These are phyloP conservation scores for Blastobotrys aristatus DNA, from an alignment of 1,139 yeast species.

Conservation along the genomic window DNA sequence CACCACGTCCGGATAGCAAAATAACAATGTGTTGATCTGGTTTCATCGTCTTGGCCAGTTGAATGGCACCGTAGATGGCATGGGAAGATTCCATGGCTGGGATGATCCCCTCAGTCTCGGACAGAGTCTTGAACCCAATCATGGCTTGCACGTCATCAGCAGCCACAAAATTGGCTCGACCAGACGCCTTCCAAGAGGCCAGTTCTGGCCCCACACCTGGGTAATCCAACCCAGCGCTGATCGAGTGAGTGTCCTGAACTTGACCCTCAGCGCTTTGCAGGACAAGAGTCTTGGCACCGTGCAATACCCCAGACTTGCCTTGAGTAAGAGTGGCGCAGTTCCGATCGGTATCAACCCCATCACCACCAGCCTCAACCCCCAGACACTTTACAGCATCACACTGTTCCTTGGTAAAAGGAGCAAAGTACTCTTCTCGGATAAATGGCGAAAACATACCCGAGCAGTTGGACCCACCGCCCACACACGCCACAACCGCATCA, in stretches of 20 bases:
- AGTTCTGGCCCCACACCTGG: slow-evolving; percentile 99
- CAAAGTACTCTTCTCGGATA: slow-evolving; percentile 53
- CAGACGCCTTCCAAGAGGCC: slow-evolving; percentile 90
- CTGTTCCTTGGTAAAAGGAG: slow-evolving; percentile 50
- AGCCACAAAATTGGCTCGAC: slow-evolving; percentile 85
- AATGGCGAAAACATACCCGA: slow-evolving; percentile 95
- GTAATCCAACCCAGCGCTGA: slow-evolving; percentile 96
- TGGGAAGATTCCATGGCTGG: slow-evolving; percentile 98
- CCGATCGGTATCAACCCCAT: slow-evolving; percentile 77
- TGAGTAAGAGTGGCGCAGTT: slow-evolving; percentile 93
- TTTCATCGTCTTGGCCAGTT: slow-evolving; percentile 78
- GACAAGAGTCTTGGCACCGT: slow-evolving; percentile 92
- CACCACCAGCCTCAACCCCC: slow-evolving; percentile 99
- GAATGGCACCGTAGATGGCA: slow-evolving; percentile 86
- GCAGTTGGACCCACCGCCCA: slow-evolving; percentile 98
- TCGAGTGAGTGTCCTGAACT: slow-evolving; percentile 95
- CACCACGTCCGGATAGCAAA: slow-evolving; percentile 97
- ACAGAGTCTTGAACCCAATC: slow-evolving; percentile 78
- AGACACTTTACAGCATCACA: slow-evolving; percentile 70
- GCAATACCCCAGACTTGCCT: slow-evolving; percentile 96
- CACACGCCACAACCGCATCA: slow-evolving; percentile 94
- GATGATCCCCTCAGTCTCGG: slow-evolving; percentile 95
- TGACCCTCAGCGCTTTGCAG: slow-evolving; percentile 91
- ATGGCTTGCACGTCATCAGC: slow-evolving; percentile 94
- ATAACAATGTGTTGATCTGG: slow-evolving; percentile 79